Evolutionary conservation across 345 rosid species (phyloP).

Genomic region (Gossypium stocksii): DNA sequence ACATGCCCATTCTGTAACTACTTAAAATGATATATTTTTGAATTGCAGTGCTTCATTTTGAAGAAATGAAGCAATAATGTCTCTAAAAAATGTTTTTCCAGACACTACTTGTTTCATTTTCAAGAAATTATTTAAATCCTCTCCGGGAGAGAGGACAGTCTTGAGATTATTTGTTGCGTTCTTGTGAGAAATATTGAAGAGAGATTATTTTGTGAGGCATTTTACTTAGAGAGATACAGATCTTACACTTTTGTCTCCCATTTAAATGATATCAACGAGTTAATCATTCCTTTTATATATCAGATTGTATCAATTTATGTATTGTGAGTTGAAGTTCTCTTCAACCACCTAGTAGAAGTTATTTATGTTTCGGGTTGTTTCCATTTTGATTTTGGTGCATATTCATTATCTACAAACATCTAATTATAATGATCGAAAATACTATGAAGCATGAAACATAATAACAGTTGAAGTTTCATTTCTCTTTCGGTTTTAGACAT

Average conservation of each 20-base stretch:
- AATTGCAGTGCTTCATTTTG: neutral
- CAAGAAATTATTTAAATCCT: constrained; percentile 29
- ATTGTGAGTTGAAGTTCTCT: neutral
- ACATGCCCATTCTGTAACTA: constrained; percentile 63
- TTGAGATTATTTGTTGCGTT: neutral
- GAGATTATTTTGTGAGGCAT: neutral
- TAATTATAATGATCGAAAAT: no score
- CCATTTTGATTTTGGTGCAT: no score
- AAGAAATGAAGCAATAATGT: neutral
- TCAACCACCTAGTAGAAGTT: no score
- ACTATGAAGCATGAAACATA: no score
- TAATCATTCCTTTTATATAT: neutral
- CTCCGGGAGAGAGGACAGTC: neutral
- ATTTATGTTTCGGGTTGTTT: no score
- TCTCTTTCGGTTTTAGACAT: no score
- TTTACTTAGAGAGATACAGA: neutral
- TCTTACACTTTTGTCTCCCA: neutral
- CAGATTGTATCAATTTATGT: no score
- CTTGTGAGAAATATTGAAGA: neutral
- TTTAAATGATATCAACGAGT: neutral
- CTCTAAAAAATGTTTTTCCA: neutral
- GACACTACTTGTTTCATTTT: neutral
- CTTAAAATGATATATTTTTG: neutral
- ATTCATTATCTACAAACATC: no score
- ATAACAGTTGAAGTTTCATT: no score